Conservation (phyloP, 805 yeast genomes). For the Wickerhamomyces hampshirensis region DNA sequence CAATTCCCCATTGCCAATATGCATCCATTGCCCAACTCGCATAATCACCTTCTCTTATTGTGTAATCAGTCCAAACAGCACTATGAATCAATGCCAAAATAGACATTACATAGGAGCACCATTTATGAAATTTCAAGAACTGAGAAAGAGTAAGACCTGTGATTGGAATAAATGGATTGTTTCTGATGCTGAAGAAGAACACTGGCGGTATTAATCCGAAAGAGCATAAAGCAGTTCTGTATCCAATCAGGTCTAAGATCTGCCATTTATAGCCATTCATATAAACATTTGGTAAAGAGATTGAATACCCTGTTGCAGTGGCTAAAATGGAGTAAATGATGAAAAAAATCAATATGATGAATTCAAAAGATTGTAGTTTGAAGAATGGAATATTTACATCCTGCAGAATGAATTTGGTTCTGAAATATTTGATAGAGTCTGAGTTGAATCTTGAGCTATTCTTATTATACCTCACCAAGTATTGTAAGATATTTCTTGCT, state of each 20-base stretch:
- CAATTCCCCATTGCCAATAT: slow-evolving; percentile 45
- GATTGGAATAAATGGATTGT: slow-evolving; percentile 56
- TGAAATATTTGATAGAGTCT: slow-evolving; percentile 21
- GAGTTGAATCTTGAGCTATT: slow-evolving; percentile 12
- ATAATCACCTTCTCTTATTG: slow-evolving; percentile 37
- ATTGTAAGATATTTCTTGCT: slow-evolving; percentile 24
- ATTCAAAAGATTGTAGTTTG: slow-evolving; percentile 27
- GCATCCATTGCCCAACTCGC: slow-evolving; percentile 38
- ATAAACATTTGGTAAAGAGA: slow-evolving; percentile 36
- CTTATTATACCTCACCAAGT: slow-evolving; percentile 23
- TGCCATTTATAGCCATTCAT: slow-evolving; percentile 26
- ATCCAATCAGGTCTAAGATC: slow-evolving; percentile 39
- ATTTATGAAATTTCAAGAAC: slow-evolving; percentile 61
- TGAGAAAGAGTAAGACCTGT: slow-evolving; percentile 57
- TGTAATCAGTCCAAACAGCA: slow-evolving; percentile 47
- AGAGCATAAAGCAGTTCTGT: slow-evolving; percentile 48
- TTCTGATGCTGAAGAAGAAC: slow-evolving; percentile 65
- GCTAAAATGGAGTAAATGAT: slow-evolving; percentile 28
- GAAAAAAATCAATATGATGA: slow-evolving; percentile 28
- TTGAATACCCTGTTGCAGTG: slow-evolving; percentile 30
- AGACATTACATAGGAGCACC: slow-evolving; percentile 52
- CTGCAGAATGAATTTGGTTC: slow-evolving; percentile 26
- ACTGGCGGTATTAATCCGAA: slow-evolving; percentile 52
- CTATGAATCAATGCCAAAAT: slow-evolving; percentile 53
- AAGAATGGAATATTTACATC: slow-evolving; percentile 19